phyloP scores from a whole-genome alignment of 345 rosid genomes.

The Sonneratia caseolaris region DNA sequence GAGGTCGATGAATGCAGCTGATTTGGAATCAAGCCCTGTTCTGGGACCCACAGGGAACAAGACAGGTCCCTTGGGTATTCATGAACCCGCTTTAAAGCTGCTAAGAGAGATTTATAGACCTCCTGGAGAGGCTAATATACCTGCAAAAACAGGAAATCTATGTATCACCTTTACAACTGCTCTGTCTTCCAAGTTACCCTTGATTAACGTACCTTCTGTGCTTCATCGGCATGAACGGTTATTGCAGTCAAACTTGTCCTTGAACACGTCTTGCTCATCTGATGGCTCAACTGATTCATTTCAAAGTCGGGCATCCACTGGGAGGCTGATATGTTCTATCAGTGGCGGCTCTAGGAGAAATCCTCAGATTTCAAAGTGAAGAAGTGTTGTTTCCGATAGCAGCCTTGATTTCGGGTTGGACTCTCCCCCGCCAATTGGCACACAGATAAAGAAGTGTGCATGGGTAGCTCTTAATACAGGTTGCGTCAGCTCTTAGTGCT shows the following conservation, averaged over 20 bases:
- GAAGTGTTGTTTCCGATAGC: conserved; percentile 65
- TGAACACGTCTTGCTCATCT: conserved; percentile 81
- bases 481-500: conserved; percentile 15
- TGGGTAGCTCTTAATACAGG: conserved; percentile 90
- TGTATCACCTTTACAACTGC: conserved; percentile 20
- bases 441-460: conserved; percentile 57
- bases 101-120: conserved; percentile 45
- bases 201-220: conserved; percentile 15
- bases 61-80: conserved; percentile 31
- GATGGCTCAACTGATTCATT: conserved; percentile 87
- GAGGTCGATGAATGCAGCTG: conserved; percentile 64
- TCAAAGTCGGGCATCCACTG: conserved; percentile 75
- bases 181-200: conserved; percentile 40
- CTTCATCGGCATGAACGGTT: conserved; percentile 64
- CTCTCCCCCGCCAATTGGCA: conserved; percentile 41
- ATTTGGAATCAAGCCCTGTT: conserved; percentile 63
- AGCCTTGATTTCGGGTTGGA: conserved; percentile 28
- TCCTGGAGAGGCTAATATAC: conserved; percentile 16
- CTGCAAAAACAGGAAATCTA: conserved; percentile 24
- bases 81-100: conserved; percentile 52
- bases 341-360: conserved; percentile 51
- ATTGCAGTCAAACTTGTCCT: conserved; percentile 52
- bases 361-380: conserved; percentile 42
- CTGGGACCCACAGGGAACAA: conserved; percentile 64
- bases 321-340: conserved; percentile 44